Evolutionary conservation across 2,329 filamentous ascomycete genomes (phyloP), one percentile per base, ranked within the genome.

Genomic region (Penicillium sp.): DNA sequence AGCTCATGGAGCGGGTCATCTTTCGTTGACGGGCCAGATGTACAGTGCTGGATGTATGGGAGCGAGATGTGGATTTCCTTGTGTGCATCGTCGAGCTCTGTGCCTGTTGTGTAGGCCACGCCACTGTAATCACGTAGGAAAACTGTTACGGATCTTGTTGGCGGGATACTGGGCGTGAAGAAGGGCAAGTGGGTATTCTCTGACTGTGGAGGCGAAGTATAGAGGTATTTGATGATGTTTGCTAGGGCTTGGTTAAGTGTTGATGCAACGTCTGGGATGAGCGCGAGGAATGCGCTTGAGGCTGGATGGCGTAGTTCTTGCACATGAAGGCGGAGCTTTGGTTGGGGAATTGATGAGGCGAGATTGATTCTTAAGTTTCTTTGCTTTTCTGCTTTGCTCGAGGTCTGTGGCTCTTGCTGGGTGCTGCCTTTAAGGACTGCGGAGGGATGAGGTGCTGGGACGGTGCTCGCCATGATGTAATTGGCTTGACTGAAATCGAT

Each of bases 1-100:
- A 97, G 85, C 76, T 97, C 91, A 37, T 73, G 59, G 67, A 73
- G 36, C 58, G 71, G 66, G 42, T 72, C 63, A 48, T 40, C 52
- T 54, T 56, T 64, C 55, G 56, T 61, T 57, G 50, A 65, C 62
- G 35, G 38, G 0, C 52, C 55, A 6, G 49, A 54, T 12, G 55
- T 60, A 40, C 62, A 63, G 19, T 61, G 48, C 25, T 71, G 67
- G 63, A 96, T 85, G 77, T 97, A 96, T 44, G 81, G 77, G 1
- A 93, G 84, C 16, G 86, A 91, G 73, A 97, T 82, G 75, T 97
- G 91, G 60, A 97, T 94, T 72, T 96, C 91, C 70, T 97, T 97
- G 79, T 96, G 91, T 68, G 94, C 89, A 58, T 80, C 64, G 74
- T 96, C 92, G 11, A 95, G 81, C 37, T 91, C 88, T 10, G 79